phyloP scores from a whole-genome alignment of 352 stramenopile species.

The Globisporangium splendens region DNA sequence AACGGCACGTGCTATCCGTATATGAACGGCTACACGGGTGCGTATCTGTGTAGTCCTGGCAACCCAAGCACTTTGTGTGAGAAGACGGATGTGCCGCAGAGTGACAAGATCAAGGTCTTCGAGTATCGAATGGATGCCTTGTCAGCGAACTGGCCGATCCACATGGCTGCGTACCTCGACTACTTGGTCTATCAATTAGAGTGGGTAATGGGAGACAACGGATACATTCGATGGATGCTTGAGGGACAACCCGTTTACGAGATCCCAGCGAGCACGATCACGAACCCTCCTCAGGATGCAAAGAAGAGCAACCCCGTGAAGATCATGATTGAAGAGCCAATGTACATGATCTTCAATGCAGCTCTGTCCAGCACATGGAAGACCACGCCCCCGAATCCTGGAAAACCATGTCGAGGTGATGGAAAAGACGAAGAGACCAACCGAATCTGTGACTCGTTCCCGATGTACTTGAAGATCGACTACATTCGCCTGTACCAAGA shows the following conservation, averaged over 20 bases:
- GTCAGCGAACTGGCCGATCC: slow-evolving; percentile 87
- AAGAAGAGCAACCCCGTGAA: slow-evolving; percentile 38
- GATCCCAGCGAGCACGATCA: slow-evolving; percentile 53
- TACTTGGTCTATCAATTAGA: slow-evolving; percentile 31
- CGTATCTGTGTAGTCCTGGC: slow-evolving; percentile 50
- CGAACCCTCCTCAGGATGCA: slow-evolving; percentile 25
- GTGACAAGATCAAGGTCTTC: slow-evolving; percentile 34
- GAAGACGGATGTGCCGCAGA: slow-evolving; percentile 12
- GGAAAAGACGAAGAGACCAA: slow-evolving; percentile 27
- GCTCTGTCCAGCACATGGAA: slow-evolving; percentile 82
- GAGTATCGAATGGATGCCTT: slow-evolving; percentile 92
- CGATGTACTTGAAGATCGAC: slow-evolving; percentile 88
- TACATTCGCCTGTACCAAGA: slow-evolving; percentile 86
- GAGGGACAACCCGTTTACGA: slow-evolving; percentile 80
- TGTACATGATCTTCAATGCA: slow-evolving; percentile 92
- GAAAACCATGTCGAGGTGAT: slow-evolving; percentile 17
- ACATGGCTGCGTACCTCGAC: slow-evolving; percentile 52
- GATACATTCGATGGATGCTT: slow-evolving; percentile 49
- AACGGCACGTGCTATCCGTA: slow-evolving; percentile 59
- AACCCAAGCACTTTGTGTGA: slow-evolving; percentile 34
- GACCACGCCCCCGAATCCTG: slow-evolving; percentile 15
- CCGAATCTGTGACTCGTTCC: slow-evolving; percentile 49
- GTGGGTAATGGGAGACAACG: slow-evolving; percentile 31
- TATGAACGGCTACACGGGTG: slow-evolving; percentile 57
- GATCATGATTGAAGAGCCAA: slow-evolving; percentile 90